These are phyloP conservation scores for Tolypocladium tropicale DNA, from an alignment of 2,329 filamentous ascomycete species.

Conservation along the genomic window DNA sequence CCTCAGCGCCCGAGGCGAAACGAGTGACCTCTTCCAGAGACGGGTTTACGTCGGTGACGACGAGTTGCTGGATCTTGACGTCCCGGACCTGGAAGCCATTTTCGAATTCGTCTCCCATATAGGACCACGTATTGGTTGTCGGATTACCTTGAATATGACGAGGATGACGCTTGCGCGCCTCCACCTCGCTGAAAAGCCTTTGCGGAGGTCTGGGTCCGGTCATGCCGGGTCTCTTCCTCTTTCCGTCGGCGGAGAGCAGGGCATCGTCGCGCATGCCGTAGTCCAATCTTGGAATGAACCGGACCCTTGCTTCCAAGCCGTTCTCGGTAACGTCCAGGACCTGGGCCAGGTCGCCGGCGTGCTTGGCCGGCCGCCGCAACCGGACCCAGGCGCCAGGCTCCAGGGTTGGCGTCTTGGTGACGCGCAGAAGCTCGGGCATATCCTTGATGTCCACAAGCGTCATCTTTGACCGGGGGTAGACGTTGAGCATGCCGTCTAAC, in stretches of 20 bases:
- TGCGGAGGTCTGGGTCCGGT: constrained; percentile 68
- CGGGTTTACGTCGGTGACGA: constrained; percentile 85
- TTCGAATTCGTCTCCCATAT: constrained; percentile 80
- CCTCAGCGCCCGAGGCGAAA: constrained; percentile 79
- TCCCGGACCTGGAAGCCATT: constrained; percentile 92
- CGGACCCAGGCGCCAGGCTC: constrained; percentile 89
- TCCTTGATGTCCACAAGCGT: constrained; percentile 90
- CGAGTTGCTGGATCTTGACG: constrained; percentile 77
- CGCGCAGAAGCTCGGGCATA: constrained; percentile 90
- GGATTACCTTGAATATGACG: constrained; percentile 53
- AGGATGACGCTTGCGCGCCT: constrained; percentile 81
- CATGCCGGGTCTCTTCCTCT: constrained; percentile 64
- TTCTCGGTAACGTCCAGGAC: constrained; percentile 90
- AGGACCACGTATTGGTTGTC: constrained; percentile 72
- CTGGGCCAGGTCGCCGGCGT: constrained; percentile 82
- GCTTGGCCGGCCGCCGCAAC: constrained; percentile 67
- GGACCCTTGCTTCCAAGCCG: constrained; percentile 76
- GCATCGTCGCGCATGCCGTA: constrained; percentile 80
- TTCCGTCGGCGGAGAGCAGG: constrained; percentile 44
- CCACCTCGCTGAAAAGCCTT: constrained; percentile 82
- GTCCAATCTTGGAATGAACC: constrained; percentile 82
- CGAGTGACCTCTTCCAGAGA: constrained; percentile 91
- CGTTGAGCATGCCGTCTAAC: constrained; percentile 75
- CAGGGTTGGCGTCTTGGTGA: constrained; percentile 75
- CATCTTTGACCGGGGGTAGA: constrained; percentile 81